A percentile compares a stretch with the other conserved stretches of the same genome.
phyloP scores from a whole-genome alignment of 1,139 yeast genomes.

The Suhomyces wounanorum region DNA sequence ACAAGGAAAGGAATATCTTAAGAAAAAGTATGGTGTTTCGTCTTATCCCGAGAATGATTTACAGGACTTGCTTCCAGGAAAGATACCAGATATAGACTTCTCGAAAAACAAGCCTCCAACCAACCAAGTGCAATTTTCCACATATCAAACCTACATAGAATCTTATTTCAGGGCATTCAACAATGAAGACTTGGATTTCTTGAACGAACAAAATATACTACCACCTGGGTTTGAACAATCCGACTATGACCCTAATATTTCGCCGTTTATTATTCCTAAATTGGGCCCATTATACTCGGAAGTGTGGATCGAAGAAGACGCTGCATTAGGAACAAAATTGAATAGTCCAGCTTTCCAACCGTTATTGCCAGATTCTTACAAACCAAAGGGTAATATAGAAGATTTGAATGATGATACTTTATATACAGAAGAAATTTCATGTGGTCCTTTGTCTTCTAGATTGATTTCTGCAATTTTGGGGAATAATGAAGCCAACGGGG shows the following conservation, averaged over 20 bases:
- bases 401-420: constrained; percentile 62
- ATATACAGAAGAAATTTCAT: constrained; percentile 74
- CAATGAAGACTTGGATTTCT: constrained; percentile 79
- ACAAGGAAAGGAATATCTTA: constrained; percentile 71
- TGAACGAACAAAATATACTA: constrained; percentile 59
- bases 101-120: constrained; percentile 79
- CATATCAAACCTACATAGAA: constrained; percentile 84
- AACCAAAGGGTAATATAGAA: constrained; percentile 65
- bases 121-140: constrained; percentile 89
- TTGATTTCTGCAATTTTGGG: constrained; percentile 76
- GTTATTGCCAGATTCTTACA: constrained; percentile 45
- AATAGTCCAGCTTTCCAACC: constrained; percentile 41
- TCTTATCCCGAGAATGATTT: constrained; percentile 83
- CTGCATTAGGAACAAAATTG: constrained; percentile 43
- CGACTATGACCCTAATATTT: constrained; percentile 63
- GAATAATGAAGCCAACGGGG: constrained; percentile 44
- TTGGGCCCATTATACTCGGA: constrained; percentile 81
- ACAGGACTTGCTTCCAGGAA: constrained; percentile 78
- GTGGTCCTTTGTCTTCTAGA: constrained; percentile 92
- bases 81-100: constrained; percentile 82
- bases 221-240: constrained; percentile 53
- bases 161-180: constrained; percentile 75
- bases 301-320: constrained; percentile 85
- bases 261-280: constrained; percentile 78
- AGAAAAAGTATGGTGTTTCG: constrained; percentile 82